A percentile compares a stretch with the other conserved stretches of the same genome.
Conservation (phyloP, 176 grass and related monocot species). For the Saccharum officinarum region DNA sequence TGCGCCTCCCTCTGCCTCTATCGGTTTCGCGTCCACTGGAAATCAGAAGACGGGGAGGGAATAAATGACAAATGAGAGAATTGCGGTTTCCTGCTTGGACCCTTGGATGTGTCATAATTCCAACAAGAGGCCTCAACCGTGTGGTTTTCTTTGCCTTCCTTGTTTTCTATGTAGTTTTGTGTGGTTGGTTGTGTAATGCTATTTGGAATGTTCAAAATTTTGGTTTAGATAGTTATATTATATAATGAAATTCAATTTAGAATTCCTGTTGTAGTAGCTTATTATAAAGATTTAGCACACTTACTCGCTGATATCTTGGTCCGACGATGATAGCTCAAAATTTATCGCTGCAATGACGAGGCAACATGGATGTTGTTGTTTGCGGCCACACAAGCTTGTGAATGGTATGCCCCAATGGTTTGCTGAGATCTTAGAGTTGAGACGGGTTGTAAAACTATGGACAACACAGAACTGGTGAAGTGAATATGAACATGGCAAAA, state of each 20-base stretch:
- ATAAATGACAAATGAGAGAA: background rate
- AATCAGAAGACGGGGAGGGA: background rate
- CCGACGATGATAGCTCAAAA: background rate
- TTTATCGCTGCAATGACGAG: fast-evolving
- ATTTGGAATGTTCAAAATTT: background rate
- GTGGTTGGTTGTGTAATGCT: background rate
- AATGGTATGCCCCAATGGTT: fast-evolving
- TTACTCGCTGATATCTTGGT: background rate
- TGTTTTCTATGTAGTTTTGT: background rate
- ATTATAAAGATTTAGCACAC: background rate
- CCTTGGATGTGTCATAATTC: background rate
- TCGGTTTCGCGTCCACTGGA: conserved; percentile 35
- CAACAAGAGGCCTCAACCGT: background rate
- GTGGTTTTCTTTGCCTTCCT: background rate
- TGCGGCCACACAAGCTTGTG: fast-evolving
- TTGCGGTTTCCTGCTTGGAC: background rate
- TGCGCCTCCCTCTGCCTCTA: conserved; percentile 7
- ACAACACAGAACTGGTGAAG: background rate
- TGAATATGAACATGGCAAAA: fast-evolving
- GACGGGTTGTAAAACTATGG: fast-evolving
- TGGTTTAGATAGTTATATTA: background rate
- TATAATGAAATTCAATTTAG: no score
- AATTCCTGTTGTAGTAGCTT: fast-evolving
- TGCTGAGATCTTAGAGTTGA: background rate
- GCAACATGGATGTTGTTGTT: fast-evolving